These are phyloP conservation scores for Rhizopogon sp. DNA, from an alignment of 768 basidiomycete genomes.

Conservation along the genomic window DNA sequence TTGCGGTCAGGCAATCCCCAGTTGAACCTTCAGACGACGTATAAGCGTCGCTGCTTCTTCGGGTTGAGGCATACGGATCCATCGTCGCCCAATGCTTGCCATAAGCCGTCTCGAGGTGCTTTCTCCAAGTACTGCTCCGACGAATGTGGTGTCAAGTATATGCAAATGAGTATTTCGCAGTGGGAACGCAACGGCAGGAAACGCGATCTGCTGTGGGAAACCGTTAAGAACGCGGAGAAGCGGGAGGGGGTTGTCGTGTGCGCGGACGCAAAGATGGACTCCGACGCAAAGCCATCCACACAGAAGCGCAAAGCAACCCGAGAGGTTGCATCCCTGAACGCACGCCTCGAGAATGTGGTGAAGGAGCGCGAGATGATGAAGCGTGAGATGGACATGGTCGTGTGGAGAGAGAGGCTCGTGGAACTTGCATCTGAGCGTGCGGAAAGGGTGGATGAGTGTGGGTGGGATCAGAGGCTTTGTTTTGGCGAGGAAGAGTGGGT, in stretches of 20 bases:
- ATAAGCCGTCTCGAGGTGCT: conserved; percentile 72
- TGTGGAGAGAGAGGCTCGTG: conserved; percentile 67
- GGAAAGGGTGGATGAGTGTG: conserved; percentile 65
- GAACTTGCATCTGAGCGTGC: conserved; percentile 65
- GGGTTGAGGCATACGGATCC: conserved; percentile 64
- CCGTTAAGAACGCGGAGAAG: conserved; percentile 62
- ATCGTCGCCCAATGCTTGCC: conserved; percentile 62
- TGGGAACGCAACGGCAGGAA: conserved; percentile 63
- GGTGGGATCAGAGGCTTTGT: conserved; percentile 85
- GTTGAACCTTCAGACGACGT: conserved; percentile 64
- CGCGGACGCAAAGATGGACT: conserved; percentile 26
- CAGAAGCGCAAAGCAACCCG: conserved; percentile 45
- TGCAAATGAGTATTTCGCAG: conserved; percentile 57
- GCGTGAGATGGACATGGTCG: conserved; percentile 61
- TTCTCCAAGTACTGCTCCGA: conserved; percentile 93
- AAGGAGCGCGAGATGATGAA: conserved; percentile 60
- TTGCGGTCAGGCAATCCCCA: conserved; percentile 47
- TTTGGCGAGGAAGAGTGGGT: conserved; percentile 79
- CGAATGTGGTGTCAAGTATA: conserved; percentile 75
- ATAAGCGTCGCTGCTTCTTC: conserved; percentile 73
- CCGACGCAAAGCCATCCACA: conserved; percentile 18
- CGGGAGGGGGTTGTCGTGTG: conserved; percentile 66
- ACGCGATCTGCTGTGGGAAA: conserved; percentile 65
- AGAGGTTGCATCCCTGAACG: conserved; percentile 52
- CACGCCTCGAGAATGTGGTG: conserved; percentile 52